Conservation (phyloP, 192 early-diverging fungal species). For the Mortierella hygrophila region DNA sequence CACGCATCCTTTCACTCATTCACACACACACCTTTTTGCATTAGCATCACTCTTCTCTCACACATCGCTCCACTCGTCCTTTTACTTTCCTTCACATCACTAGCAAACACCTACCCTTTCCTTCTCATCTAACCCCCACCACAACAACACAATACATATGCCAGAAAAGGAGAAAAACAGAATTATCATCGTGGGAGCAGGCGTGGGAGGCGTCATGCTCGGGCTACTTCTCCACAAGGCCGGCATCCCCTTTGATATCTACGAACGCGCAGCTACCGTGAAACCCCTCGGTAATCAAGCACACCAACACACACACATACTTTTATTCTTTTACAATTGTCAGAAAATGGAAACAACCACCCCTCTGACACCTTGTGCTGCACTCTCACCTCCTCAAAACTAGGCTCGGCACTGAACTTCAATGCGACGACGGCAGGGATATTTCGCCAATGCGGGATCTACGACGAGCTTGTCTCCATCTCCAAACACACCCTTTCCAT, state of each 20-base stretch:
- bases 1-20: no score
- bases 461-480: background rate
- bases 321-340: background rate
- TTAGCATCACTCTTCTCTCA: no score
- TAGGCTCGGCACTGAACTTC: background rate
- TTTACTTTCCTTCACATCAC: no score
- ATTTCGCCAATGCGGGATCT: background rate
- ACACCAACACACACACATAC: no score
- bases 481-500: background rate
- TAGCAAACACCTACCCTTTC: no score
- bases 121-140: no score
- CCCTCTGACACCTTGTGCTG: background rate
- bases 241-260: conserved; percentile 17
- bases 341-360: background rate
- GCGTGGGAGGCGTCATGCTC: conserved; percentile 25
- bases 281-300: conserved; percentile 6
- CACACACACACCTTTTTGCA: no score
- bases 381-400: background rate
- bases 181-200: conserved; percentile 31
- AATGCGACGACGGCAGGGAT: background rate
- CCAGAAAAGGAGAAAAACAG: no score
- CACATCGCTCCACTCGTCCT: no score
- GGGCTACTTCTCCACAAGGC: conserved; percentile 21
- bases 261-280: conserved; percentile 4
- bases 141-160: no score